Conservation (phyloP, 2,329 filamentous ascomycete genomes). For the Apiospora rasikravindrae region DNA sequence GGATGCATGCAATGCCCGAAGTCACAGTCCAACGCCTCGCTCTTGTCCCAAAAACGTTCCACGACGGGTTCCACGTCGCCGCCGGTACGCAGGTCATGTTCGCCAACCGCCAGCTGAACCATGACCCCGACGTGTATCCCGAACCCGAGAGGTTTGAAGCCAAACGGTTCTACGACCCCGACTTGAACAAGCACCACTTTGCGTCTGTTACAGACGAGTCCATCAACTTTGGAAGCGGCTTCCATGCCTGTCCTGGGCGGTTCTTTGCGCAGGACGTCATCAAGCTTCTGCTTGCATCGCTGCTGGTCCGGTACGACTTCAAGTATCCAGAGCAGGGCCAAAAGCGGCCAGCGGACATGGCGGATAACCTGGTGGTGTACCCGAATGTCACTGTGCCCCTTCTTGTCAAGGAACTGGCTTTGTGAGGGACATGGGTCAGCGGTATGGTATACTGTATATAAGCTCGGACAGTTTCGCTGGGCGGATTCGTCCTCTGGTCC, state of each 20-base stretch:
- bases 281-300: slow-evolving; percentile 15
- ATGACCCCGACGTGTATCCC: not conserved
- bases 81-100: slow-evolving; percentile 16
- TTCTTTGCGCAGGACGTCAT: slow-evolving; percentile 18
- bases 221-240: not conserved
- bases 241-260: not conserved
- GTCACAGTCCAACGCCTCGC: slow-evolving; percentile 16
- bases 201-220: not conserved
- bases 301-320: slow-evolving; percentile 18
- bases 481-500: too few species aligned
- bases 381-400: slow-evolving; percentile 17
- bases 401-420: not conserved
- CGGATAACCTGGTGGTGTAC: slow-evolving; percentile 15
- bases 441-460: too few species aligned
- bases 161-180: not conserved
- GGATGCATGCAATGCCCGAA: not conserved
- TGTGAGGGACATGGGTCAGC: not conserved
- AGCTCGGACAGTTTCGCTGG: too few species aligned
- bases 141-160: slow-evolving; percentile 13
- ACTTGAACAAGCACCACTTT: not conserved
- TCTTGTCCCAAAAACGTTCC: not conserved
- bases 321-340: slow-evolving; percentile 12
- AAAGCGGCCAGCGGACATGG: slow-evolving; percentile 8
- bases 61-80: slow-evolving; percentile 16
- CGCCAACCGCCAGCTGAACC: not conserved